Evolutionary conservation across 345 rosid genomes (phyloP).

Genomic region (Camelina hispida): DNA sequence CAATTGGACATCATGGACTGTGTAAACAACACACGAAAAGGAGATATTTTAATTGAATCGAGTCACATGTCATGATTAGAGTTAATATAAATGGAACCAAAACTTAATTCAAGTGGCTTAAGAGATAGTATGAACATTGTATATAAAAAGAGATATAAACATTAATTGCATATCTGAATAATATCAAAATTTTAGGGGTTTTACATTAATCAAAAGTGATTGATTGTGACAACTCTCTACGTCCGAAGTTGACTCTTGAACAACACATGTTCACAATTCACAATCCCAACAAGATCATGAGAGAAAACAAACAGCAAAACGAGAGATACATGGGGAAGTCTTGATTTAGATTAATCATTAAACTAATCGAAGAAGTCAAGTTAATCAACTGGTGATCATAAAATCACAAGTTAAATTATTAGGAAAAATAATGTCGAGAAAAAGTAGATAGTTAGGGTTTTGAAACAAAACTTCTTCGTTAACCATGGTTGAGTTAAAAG

Average conservation of each 20-base stretch:
- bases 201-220: constrained; percentile 22
- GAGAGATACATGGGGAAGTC: constrained; percentile 39
- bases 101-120: constrained; percentile 8
- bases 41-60: constrained; percentile 5
- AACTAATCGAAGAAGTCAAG: constrained; percentile 20
- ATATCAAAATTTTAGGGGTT: background rate
- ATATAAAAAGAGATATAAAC: background rate
- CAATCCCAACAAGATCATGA: constrained; percentile 39
- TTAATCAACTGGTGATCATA: constrained; percentile 24
- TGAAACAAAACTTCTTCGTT: background rate
- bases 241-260: constrained; percentile 49
- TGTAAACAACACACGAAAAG: background rate
- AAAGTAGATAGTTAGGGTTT: constrained; percentile 18
- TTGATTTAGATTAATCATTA: constrained; percentile 21
- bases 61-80: constrained; percentile 6
- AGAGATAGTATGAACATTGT: constrained; percentile 25
- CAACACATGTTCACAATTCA: constrained; percentile 44
- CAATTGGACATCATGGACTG: background rate
- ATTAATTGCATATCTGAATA: constrained; percentile 35
- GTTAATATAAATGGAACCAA: background rate
- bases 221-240: constrained; percentile 37
- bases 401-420: constrained; percentile 7
- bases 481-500: constrained; percentile 42
- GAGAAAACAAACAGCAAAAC: constrained; percentile 31
- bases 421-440: constrained; percentile 14